phyloP scores from a whole-genome alignment of 169 alveolate genomes.

The Plasmodium reichenowi region DNA sequence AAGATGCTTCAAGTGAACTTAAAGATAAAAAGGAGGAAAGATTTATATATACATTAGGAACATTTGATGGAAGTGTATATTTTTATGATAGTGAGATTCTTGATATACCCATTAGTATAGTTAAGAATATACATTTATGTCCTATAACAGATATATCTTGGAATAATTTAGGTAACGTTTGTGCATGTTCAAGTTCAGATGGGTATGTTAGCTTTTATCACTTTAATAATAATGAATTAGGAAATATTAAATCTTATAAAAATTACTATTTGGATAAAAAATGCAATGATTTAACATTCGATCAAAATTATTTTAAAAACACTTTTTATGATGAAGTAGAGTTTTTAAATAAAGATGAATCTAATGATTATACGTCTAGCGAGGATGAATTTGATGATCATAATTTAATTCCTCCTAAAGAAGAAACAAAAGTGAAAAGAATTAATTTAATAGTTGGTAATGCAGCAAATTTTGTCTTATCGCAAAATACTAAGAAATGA shows the following conservation, averaged over 20 bases:
- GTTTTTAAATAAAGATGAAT: slow-evolving; percentile 54
- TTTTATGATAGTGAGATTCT: slow-evolving; percentile 90
- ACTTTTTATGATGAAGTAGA: slow-evolving; percentile 61
- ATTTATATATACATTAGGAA: slow-evolving; percentile 89
- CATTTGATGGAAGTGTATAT: slow-evolving; percentile 90
- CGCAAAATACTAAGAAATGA: slow-evolving; percentile 52
- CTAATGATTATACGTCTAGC: slow-evolving; percentile 74
- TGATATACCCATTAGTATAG: slow-evolving; percentile 91
- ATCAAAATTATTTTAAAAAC: slow-evolving; percentile 62
- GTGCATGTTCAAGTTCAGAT: slow-evolving; percentile 94
- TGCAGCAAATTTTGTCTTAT: slow-evolving; percentile 71
- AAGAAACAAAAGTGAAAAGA: slow-evolving; percentile 72
- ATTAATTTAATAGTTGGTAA: slow-evolving; percentile 71
- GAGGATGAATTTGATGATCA: slow-evolving; percentile 58
- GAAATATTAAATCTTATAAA: slow-evolving; percentile 78
- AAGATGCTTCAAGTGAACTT: slow-evolving; percentile 77
- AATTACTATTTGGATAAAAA: slow-evolving; percentile 68
- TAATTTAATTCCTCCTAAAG: slow-evolving; percentile 26
- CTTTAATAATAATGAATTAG: slow-evolving; percentile 91
- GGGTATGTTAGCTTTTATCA: slow-evolving; percentile 92
- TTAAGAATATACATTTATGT: slow-evolving; percentile 93
- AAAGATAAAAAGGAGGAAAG: slow-evolving; percentile 85
- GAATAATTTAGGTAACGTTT: slow-evolving; percentile 92
- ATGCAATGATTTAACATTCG: slow-evolving; percentile 73
- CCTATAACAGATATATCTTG: slow-evolving; percentile 95